phyloP scores from a whole-genome alignment of 2,329 filamentous ascomycete genomes.

The Stagonosporopsis cucurbitacearum region DNA sequence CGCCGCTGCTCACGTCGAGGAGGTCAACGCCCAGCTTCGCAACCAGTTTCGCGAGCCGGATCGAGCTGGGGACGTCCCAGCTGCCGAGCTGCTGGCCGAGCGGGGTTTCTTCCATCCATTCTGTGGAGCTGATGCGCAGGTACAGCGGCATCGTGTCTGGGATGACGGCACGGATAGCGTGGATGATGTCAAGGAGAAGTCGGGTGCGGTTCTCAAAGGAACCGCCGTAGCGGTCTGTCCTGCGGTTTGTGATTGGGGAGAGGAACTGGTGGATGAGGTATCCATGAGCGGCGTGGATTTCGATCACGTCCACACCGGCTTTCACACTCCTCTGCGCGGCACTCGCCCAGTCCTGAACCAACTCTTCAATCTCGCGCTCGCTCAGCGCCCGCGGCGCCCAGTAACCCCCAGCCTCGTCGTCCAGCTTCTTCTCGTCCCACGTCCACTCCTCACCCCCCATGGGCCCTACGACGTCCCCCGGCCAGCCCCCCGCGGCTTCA shows the following conservation, averaged over 20 bases:
- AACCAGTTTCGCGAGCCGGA: conserved; percentile 50
- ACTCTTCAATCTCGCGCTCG: conserved; percentile 47
- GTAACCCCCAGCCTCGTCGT: conserved; percentile 43
- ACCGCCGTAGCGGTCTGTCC: conserved; percentile 54
- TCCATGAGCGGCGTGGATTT: conserved; percentile 55
- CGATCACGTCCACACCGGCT: conserved; percentile 47
- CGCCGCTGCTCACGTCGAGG: conserved; percentile 55
- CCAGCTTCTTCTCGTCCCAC: conserved; percentile 47
- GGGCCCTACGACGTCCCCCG: conserved; percentile 44
- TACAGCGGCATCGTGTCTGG: conserved; percentile 46
- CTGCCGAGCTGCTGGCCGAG: conserved; percentile 38
- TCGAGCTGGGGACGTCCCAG: conserved; percentile 52
- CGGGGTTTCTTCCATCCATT: conserved; percentile 48
- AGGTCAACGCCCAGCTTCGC: conserved; percentile 53
- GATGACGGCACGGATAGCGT: conserved; percentile 44
- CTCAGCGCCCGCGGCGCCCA: conserved; percentile 49
- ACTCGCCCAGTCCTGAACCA: conserved; percentile 49
- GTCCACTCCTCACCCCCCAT: conserved; percentile 48
- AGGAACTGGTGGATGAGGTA: conserved; percentile 54
- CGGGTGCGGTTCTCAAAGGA: conserved; percentile 49
- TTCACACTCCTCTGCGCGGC: conserved; percentile 48
- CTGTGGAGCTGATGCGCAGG: conserved; percentile 45
- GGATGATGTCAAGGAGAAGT: conserved; percentile 51
- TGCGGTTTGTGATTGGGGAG: conserved; percentile 49
- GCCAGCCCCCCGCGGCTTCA: conserved; percentile 44